These are phyloP conservation scores for Fomitopsis schrenkii DNA, from an alignment of 1,284 basidiomycete species.

Conservation along the genomic window DNA sequence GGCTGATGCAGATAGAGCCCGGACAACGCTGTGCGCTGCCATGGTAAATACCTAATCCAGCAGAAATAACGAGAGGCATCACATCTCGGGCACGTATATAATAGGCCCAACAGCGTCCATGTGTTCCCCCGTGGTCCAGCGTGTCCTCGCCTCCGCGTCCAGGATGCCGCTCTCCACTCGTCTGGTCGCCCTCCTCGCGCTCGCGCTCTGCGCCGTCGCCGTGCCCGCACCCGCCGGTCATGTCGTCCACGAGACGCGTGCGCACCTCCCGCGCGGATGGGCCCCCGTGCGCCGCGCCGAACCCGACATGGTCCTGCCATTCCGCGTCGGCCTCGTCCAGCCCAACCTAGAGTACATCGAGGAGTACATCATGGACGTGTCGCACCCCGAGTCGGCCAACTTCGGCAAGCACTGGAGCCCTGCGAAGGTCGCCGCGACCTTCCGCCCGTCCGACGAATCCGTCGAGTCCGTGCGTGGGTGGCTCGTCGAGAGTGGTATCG, in stretches of 20 bases:
- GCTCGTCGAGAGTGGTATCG: constrained; percentile 35
- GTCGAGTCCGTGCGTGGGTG: constrained; percentile 39
- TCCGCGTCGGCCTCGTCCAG: constrained; percentile 44
- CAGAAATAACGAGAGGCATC: neutral
- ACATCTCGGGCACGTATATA: neutral
- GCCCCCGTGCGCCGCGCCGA: constrained; percentile 27
- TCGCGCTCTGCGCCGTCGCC: constrained; percentile 6
- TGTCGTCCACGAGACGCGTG: constrained; percentile 37
- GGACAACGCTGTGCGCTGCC: neutral
- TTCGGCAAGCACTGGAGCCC: constrained; percentile 42
- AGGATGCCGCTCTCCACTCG: constrained; percentile 11
- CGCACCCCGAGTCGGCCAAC: constrained; percentile 38
- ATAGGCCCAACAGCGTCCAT: neutral
- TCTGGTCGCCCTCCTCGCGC: constrained; percentile 4
- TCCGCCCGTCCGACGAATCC: constrained; percentile 39
- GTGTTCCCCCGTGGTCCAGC: neutral
- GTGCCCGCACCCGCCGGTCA: constrained; percentile 10
- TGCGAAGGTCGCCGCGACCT: constrained; percentile 33
- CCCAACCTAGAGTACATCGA: constrained; percentile 39
- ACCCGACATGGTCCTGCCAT: constrained; percentile 29
- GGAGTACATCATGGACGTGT: constrained; percentile 39
- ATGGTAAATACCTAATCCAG: neutral
- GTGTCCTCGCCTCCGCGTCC: neutral
- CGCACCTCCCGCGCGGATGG: constrained; percentile 33
- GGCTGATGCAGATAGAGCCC: neutral